Evolutionary conservation across 208 protist species (phyloP), one percentile per base, ranked within the genome.

Genomic region (Leishmania lainsoni): DNA sequence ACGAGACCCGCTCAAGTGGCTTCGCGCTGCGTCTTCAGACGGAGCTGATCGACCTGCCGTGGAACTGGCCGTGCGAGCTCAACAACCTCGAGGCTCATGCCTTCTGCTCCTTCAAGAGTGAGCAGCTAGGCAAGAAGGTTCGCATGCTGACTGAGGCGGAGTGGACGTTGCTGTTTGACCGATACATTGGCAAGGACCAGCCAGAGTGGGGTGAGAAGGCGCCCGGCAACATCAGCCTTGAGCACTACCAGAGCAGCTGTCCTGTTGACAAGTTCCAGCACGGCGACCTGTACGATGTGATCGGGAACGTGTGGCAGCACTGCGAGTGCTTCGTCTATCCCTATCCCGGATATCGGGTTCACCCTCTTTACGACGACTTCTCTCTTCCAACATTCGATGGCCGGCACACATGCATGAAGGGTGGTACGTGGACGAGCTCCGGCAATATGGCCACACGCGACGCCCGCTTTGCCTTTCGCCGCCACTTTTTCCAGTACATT

Each of bases 281-380:
- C 71, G 95, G 93, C 17, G 86, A 89, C 29, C 86, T 98, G 74
- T 98, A 98, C 87, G 97, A 99, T 76, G 93, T 99, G 35, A 81
- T 99, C 22, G 98, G 98, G 69, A 99, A 99, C 85, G 97, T 97
- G 58, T 99, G 98, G 98, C 94, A 99, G 87, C 98, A 98, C 87
- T 94, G 91, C 83, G 95, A 97, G 76, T 97, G 95, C n/a, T 58
- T 86, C 26, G 93, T 98, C 52, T 93, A 97, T 83, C 95, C 96
- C 0, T 97, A 98, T 80, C 81, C 79, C 10, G 98, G 97, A 16
- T 99, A 98, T 91, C 82, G 88, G 42, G 92, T 98, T 32, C 97
- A 99, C 70, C 95, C 93, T 45, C 94, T 98, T 83, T 99, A 99
- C 88, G 95, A 98, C 74, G 98, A 99, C 85, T 99, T 99, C 83